Evolutionary conservation across 257 asterid genomes (phyloP), one percentile per base, ranked within the genome.

Genomic region (Parsonsia alboflavescens): DNA sequence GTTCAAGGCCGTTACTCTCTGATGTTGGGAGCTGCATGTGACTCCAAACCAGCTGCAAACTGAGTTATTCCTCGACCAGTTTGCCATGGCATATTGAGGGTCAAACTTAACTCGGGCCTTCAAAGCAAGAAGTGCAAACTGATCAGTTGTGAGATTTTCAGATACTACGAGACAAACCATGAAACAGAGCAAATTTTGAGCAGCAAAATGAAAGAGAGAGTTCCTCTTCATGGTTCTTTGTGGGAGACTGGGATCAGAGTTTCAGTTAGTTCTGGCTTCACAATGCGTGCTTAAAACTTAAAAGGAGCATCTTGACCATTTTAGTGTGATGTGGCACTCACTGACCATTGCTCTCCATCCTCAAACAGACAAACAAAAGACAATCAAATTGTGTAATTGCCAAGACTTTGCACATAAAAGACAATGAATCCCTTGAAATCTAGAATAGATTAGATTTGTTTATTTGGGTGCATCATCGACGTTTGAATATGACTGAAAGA

Each of bases 11-110:
- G 50, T 73, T 39, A 80, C 77, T 72, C 80, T 75, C 7, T 75
- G 74, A 66, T 72, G 74, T 56, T 63, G 64, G 42, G 22, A 46
- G 50, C 77, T 64, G 45, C 88, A 84, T 22, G 80, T 68, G 36
- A 84, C 80, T 58, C 83, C 87, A 59, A 70, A 76, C 85, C 84
- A 84, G n/a, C 57, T 68, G 72, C 88, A 81, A 36, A 81, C 67
- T 0, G 78, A 71, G 65, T 67, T n/a, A 16, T 63, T 22, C 6
- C 44, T 67, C 21, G 80, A 76, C 85, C 85, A 76, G 75, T 84
- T 71, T 61, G 24, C 36, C 75, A 84, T 21, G 70, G 70, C 45
- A 26, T 70, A n/a, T 2, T 52, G 28, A 21, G 81, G 76, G 74
- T 75, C 78, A 2, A 42, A 54, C 48, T 61, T 57, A 46, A 84